Evolutionary conservation across 768 basidiomycete species (phyloP).

Genomic region (Tylopilus sp.): DNA sequence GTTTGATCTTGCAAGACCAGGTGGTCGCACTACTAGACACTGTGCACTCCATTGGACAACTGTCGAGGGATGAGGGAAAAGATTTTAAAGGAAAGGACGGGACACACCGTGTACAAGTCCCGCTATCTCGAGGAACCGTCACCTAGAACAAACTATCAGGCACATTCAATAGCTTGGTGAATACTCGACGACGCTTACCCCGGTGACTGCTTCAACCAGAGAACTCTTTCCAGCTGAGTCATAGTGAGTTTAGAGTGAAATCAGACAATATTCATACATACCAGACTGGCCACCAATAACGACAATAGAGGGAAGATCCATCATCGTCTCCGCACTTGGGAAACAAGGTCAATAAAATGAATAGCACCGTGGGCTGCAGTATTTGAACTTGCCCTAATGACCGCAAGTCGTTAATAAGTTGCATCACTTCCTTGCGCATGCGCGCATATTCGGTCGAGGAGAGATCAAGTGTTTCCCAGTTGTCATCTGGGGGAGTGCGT

Average conservation of each 20-base stretch:
- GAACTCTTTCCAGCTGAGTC: slow-evolving; percentile 56
- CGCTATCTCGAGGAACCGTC: slow-evolving; percentile 57
- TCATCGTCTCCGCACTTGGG: slow-evolving; percentile 34
- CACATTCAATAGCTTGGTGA: background rate
- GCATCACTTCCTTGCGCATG: slow-evolving; percentile 38
- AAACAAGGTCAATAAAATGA: background rate
- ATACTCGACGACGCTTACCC: slow-evolving; percentile 34
- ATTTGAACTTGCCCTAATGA: slow-evolving; percentile 37
- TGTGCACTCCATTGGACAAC: slow-evolving; percentile 53
- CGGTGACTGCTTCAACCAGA: slow-evolving; percentile 54
- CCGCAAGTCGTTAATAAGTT: slow-evolving; percentile 35
- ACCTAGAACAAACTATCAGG: slow-evolving; percentile 36
- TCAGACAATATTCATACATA: slow-evolving; percentile 19
- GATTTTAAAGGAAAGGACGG: background rate
- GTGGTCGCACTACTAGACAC: slow-evolving; percentile 38
- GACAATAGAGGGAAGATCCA: slow-evolving; percentile 50
- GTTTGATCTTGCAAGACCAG: slow-evolving; percentile 45
- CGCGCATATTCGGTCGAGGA: slow-evolving; percentile 39
- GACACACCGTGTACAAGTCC: slow-evolving; percentile 54
- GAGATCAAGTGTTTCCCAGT: slow-evolving; percentile 18
- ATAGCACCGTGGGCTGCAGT: background rate
- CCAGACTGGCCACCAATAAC: slow-evolving; percentile 59
- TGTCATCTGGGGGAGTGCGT: slow-evolving; percentile 14
- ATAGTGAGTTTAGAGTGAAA: slow-evolving; percentile 17
- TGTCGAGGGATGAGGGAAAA: slow-evolving; percentile 14